phyloP scores from a whole-genome alignment of 345 rosid species.

The Brassica incana region DNA sequence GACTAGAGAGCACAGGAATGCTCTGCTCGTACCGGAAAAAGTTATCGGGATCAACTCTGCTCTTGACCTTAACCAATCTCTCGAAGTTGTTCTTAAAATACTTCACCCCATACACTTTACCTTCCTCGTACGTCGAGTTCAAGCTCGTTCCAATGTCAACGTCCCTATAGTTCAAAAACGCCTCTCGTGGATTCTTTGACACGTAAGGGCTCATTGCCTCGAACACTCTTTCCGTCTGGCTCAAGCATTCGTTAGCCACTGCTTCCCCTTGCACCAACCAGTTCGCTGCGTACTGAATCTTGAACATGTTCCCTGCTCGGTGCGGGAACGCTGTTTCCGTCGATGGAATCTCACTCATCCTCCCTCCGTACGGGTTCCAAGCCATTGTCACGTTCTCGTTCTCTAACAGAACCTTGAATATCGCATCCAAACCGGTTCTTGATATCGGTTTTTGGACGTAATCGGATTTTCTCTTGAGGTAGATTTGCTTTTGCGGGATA shows the following conservation, averaged over 20 bases:
- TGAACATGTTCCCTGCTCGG: slow-evolving; percentile 55
- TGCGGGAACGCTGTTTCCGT: slow-evolving; percentile 52
- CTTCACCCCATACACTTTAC: slow-evolving; percentile 54
- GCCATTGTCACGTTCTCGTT: slow-evolving; percentile 42
- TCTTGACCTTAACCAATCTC: slow-evolving; percentile 52
- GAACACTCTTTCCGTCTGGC: slow-evolving; percentile 40
- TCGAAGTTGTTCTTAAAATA: slow-evolving; percentile 55
- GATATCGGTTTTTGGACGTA: slow-evolving; percentile 52
- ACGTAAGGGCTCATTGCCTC: slow-evolving; percentile 54
- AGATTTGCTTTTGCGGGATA: slow-evolving; percentile 21
- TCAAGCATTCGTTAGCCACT: slow-evolving; percentile 27
- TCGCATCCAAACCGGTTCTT: slow-evolving; percentile 32
- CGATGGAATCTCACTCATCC: slow-evolving; percentile 49
- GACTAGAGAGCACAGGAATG: slow-evolving; percentile 46
- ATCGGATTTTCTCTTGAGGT: slow-evolving; percentile 67
- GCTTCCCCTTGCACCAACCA: slow-evolving; percentile 46
- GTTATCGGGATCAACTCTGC: slow-evolving; percentile 49
- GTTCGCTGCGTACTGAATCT: slow-evolving; percentile 49
- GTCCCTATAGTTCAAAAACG: slow-evolving; percentile 56
- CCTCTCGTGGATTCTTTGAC: slow-evolving; percentile 56
- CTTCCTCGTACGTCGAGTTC: slow-evolving; percentile 43
- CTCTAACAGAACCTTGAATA: slow-evolving; percentile 47
- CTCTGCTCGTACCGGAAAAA: slow-evolving; percentile 59
- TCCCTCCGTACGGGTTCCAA: slow-evolving; percentile 66
- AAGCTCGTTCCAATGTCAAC: slow-evolving; percentile 47